A percentile compares a stretch with the other conserved stretches of the same genome.
phyloP scores from a whole-genome alignment of 805 yeast species.

The Candida wancherniae region DNA sequence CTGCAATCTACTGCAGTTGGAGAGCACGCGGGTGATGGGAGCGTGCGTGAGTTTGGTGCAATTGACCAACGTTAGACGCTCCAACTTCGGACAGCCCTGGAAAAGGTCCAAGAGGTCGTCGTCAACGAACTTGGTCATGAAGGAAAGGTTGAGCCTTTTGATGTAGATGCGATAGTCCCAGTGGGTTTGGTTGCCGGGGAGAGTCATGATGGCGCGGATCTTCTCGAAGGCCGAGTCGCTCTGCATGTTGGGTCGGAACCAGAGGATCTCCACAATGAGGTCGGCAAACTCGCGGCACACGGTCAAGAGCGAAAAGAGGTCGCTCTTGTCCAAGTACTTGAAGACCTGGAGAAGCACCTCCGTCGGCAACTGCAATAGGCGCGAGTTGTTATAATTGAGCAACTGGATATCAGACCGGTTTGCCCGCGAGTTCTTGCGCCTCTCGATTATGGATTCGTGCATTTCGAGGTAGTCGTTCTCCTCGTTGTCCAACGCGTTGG shows the following conservation, averaged over 20 bases:
- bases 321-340: slow-evolving; percentile 59
- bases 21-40: slow-evolving; percentile 59
- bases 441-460: slow-evolving; percentile 28
- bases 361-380: slow-evolving; percentile 48
- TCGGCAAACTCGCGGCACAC: slow-evolving; percentile 82
- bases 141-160: slow-evolving; percentile 74
- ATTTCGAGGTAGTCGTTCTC: slow-evolving; percentile 31
- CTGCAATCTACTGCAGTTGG: slow-evolving; percentile 66
- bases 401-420: slow-evolving; percentile 22
- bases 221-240: slow-evolving; percentile 45
- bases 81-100: slow-evolving; percentile 69
- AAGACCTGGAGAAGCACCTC: slow-evolving; percentile 63
- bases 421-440: slow-evolving; percentile 21
- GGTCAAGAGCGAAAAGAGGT: slow-evolving; percentile 56
- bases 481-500: slow-evolving; percentile 27
- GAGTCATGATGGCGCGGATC: slow-evolving; percentile 51
- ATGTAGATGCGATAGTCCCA: slow-evolving; percentile 69
- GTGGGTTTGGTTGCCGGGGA: slow-evolving; percentile 44
- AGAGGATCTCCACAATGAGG: slow-evolving; percentile 69
- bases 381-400: slow-evolving; percentile 26
- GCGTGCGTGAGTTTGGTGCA: slow-evolving; percentile 60
- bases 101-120: slow-evolving; percentile 60
- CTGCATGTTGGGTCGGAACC: slow-evolving; percentile 81
- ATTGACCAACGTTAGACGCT: slow-evolving; percentile 79
- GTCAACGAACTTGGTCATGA: slow-evolving; percentile 62